Evolutionary conservation across 805 yeast genomes (phyloP), one percentile per base, ranked within the genome.

Genomic region (Maudiozyma turicensis): DNA sequence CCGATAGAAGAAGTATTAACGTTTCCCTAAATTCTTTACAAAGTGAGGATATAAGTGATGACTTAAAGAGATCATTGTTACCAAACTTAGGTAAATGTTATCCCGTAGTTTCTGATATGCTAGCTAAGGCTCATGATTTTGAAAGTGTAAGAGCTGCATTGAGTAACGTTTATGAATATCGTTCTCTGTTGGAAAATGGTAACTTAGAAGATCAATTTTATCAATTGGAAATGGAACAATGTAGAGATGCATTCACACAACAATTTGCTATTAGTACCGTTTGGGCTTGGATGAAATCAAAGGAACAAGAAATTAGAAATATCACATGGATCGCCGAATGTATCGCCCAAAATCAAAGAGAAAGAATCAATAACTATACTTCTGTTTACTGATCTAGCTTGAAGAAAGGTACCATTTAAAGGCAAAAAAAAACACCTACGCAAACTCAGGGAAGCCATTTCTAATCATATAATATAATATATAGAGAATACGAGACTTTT

Each of bases 311-410:
- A 69, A 81, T 95, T 51, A 80, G 99, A 69, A 93, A 93, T 67
- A 84, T 93, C 56, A 88, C 98, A n/a, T 93, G 99, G 99, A 91
- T 93, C 50, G 96, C 98, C 45, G 99, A 93, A 72, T 93, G 99
- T 74, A 93, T 93, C 72, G 96, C 98, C 33, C 99, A 95, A 69
- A 90, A 89, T 66, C 99, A 93, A 75, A 87, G 89, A 72, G 95
- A 87, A 64, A 80, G 96, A 67, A 87, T 93, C 56, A 82, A 84
- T 59, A 87, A 86, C 67, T 95, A 89, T 66, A 89, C 95, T 52
- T 74, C 95, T 42, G 96, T 91, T 40, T 88, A 82, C 58, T 89
- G 72, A 38, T 34, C 4, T 20, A 20, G 4, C 26, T 20, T 4
- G 26, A 20, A 20, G 26, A 34, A 60, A 9, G 6, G 15, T 8